These are phyloP conservation scores for Tarenaya hassleriana DNA, from an alignment of 345 rosid species.

Conservation along the genomic window DNA sequence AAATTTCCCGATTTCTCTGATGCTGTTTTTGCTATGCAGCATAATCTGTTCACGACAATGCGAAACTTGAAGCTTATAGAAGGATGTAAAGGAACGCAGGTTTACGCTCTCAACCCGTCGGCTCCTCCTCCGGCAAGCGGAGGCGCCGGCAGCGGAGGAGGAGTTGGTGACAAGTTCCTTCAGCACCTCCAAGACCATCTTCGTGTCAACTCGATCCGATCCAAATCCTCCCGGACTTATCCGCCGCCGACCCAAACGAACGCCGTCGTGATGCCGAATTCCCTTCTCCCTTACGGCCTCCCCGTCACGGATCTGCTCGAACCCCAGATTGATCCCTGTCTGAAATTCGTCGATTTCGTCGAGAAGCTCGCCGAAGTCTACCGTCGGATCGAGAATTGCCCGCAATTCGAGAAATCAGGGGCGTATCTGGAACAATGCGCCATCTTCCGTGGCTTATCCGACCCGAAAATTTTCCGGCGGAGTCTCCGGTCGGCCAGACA, in stretches of 20 bases:
- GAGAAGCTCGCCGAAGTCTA: conserved; percentile 59
- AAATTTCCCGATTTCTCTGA: not conserved
- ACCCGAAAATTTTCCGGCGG: conserved; percentile 73
- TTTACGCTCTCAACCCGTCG: conserved; percentile 51
- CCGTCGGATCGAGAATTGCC: conserved; percentile 41
- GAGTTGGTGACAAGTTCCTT: conserved; percentile 60
- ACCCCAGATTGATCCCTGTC: conserved; percentile 63
- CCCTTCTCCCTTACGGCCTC: conserved; percentile 65
- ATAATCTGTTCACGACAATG: conserved; percentile 72
- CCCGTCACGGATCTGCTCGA: conserved; percentile 70
- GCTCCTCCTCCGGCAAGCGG: conserved; percentile 30
- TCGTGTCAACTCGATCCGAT: conserved; percentile 48
- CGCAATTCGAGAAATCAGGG: conserved; percentile 52
- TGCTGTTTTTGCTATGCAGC: conserved; percentile 44
- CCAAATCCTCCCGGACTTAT: conserved; percentile 40
- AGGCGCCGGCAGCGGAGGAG: conserved; percentile 25
- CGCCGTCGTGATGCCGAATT: conserved; percentile 30
- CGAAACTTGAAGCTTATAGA: conserved; percentile 78
- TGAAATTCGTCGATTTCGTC: conserved; percentile 57
- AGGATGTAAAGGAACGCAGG: conserved; percentile 74
- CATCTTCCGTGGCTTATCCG: conserved; percentile 51
- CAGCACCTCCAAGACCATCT: conserved; percentile 71
- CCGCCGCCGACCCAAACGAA: conserved; percentile 29
- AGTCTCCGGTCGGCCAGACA: conserved; percentile 68
- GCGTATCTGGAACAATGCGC: conserved; percentile 69